Evolutionary conservation across 306 rosid genomes (phyloP).

Genomic region (Leucaena leucocephala): DNA sequence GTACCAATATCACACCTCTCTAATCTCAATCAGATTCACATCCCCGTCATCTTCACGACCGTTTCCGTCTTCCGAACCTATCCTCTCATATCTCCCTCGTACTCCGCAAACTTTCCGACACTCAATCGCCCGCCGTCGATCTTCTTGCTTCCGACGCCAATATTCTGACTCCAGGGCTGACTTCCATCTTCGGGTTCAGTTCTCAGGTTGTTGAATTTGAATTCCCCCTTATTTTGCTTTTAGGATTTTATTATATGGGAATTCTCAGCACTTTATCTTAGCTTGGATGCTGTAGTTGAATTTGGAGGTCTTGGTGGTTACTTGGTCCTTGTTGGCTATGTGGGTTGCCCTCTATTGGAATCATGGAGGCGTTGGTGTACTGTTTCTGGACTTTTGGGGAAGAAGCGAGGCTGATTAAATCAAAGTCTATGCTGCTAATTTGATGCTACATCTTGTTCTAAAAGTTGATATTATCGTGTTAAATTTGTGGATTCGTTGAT

Average conservation of each 20-base stretch:
- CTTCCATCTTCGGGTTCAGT: background rate
- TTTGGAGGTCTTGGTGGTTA: constrained; percentile 35
- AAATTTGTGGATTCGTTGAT: constrained; percentile 4
- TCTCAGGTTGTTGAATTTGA: constrained; percentile 26
- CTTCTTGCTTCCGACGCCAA: constrained; percentile 9
- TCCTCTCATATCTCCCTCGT: background rate
- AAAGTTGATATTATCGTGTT: background rate
- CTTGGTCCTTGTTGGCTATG: constrained; percentile 40
- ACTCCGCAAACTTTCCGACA: constrained; percentile 43
- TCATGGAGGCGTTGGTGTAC: constrained; percentile 52
- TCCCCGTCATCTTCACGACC: constrained; percentile 38
- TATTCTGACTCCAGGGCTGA: constrained; percentile 22
- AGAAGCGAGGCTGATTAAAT: constrained; percentile 51
- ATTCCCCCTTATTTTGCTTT: background rate
- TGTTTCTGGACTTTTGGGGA: constrained; percentile 60
- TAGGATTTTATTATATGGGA: background rate
- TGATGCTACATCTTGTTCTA: constrained; percentile 32
- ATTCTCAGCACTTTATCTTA: constrained; percentile 22
- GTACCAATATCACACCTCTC: constrained; percentile 19
- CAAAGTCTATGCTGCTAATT: constrained; percentile 31
- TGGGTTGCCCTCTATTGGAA: constrained; percentile 56
- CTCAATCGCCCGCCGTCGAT: constrained; percentile 31
- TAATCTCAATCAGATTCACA: constrained; percentile 33
- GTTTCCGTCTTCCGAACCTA: constrained; percentile 38
- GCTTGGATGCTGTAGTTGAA: constrained; percentile 34